Percentiles rank a stretch among this genome's conserved stretches.
Evolutionary conservation across 345 rosid species (phyloP).

Genomic region (Sisymbrium altissimum): DNA sequence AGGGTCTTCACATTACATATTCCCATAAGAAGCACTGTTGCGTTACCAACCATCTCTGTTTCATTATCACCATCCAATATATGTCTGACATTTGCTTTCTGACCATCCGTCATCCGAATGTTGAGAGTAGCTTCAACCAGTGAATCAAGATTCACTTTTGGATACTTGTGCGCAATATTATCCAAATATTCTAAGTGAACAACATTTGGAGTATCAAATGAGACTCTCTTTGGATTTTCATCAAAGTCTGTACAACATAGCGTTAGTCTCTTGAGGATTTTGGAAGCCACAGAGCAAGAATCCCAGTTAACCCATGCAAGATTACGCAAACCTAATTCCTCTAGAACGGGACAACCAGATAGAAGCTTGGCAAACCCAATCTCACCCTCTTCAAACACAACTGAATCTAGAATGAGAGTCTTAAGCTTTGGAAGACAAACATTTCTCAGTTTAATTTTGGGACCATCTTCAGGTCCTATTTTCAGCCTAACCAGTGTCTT

Average conservation of each 20-base stretch:
- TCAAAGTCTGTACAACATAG: background rate
- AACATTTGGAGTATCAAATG: constrained; percentile 22
- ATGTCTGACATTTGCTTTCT: constrained; percentile 6
- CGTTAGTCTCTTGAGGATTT: constrained; percentile 22
- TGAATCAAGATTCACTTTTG: constrained; percentile 6
- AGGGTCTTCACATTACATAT: constrained; percentile 30
- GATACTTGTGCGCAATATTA: constrained; percentile 4
- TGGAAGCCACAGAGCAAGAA: constrained; percentile 16
- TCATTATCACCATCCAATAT: background rate
- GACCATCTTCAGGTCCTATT: constrained; percentile 8
- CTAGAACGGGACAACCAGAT: constrained; percentile 24
- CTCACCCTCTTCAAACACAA: constrained; percentile 17
- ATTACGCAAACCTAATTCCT: constrained; percentile 22
- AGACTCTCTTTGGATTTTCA: constrained; percentile 13
- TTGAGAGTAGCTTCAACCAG: constrained; percentile 8
- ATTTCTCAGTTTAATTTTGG: constrained; percentile 17
- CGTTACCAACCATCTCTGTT: constrained; percentile 17
- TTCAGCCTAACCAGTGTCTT: constrained; percentile 23
- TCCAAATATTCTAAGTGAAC: constrained; percentile 24
- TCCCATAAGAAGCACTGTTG: constrained; percentile 17
- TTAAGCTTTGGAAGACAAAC: constrained; percentile 26
- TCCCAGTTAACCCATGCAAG: constrained; percentile 13
- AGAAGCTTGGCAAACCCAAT: constrained; percentile 26
- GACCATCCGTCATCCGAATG: constrained; percentile 16
- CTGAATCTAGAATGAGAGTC: constrained; percentile 1